Base-by-base conservation (phyloP, 2,329 filamentous ascomycete genomes). In the Grosmannia huntii region DNA sequence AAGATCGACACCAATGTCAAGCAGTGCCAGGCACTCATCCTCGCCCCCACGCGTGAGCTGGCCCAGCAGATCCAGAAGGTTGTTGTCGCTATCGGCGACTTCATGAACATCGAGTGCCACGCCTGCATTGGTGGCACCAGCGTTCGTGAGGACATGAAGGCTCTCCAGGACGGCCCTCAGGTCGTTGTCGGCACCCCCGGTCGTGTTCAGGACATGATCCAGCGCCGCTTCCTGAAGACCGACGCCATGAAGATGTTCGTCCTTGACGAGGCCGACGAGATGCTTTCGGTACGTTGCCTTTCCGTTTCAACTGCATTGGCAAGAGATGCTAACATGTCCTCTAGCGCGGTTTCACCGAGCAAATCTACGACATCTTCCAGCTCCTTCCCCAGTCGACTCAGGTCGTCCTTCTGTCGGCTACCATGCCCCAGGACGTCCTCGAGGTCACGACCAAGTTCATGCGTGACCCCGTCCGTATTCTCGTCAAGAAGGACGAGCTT, bases 321-420 rank as follows among this genome's bases (percentile, higher is more conserved):
- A 38, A 4, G 5, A 6, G 44, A 38, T 59, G 44, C 73, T 77
- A 68, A 78, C 70, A 10, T 12, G 54, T 38, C 16, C 36, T 19
- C 14, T 16, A 89, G 83, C 92, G 92, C 71, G 94, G 94, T 82
- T 99, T 99, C 85, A 96, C 91, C 69, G 94, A 99, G 82, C 94
- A 99, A 81, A 99, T 99, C 80, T 99, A 99, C 83, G 94, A 99
- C 76, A 95, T 99, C 78, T 99, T 96, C 86, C 92, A 96, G 79
- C 89, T 96, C 62, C 87, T 99, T 58, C 94, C 94, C 60, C 94
- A 96, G 78, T 91, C 90, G 63, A 99, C 92, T 72, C 94, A 99
- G 83, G 94, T 99, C 66, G 92, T 97, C 66, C 89, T 99, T 60
- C 85, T 99, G 59, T 97, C 94, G 61, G 94, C 94, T 70, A 99